Conservation (phyloP, 345 rosid genomes). For the Lepidium africanum region DNA sequence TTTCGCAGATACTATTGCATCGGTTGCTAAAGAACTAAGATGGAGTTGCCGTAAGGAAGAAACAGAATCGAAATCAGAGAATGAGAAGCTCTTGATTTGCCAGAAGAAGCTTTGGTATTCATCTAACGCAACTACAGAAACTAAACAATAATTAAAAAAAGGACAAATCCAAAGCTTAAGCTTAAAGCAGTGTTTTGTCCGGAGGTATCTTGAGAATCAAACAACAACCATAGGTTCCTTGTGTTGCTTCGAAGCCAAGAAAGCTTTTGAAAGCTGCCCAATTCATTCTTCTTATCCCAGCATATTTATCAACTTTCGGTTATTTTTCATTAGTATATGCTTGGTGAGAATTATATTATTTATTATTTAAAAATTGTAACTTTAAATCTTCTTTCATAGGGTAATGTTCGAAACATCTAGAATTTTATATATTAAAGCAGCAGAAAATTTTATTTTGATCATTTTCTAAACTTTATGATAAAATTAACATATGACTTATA, state of each 20-base stretch:
- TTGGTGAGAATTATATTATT: constrained; percentile 16
- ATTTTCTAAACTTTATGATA: no score
- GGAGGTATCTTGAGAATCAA: constrained; percentile 10
- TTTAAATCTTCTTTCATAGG: background rate
- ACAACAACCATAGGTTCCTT: constrained; percentile 8
- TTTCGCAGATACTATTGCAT: constrained; percentile 51
- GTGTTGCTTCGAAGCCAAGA: constrained; percentile 22
- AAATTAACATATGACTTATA: no score
- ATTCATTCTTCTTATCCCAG: constrained; percentile 17
- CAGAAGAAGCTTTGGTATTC: constrained; percentile 93
- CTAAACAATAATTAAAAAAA: background rate
- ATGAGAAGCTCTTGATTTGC: constrained; percentile 80
- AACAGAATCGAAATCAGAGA: constrained; percentile 51
- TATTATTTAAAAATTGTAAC: background rate
- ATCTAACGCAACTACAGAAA: constrained; percentile 15
- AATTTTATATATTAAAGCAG: no score
- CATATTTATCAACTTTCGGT: constrained; percentile 16
- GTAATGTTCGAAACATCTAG: constrained; percentile 5
- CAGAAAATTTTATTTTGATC: no score
- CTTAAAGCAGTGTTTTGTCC: constrained; percentile 9
- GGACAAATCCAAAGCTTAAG: constrained; percentile 10
- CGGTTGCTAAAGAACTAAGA: constrained; percentile 69
- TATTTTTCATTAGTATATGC: constrained; percentile 14
- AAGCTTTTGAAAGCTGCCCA: constrained; percentile 15
- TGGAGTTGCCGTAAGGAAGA: constrained; percentile 81